These are phyloP conservation scores for Cavenderia fasciculata DNA, from an alignment of 78 protist species.

Conservation along the genomic window DNA sequence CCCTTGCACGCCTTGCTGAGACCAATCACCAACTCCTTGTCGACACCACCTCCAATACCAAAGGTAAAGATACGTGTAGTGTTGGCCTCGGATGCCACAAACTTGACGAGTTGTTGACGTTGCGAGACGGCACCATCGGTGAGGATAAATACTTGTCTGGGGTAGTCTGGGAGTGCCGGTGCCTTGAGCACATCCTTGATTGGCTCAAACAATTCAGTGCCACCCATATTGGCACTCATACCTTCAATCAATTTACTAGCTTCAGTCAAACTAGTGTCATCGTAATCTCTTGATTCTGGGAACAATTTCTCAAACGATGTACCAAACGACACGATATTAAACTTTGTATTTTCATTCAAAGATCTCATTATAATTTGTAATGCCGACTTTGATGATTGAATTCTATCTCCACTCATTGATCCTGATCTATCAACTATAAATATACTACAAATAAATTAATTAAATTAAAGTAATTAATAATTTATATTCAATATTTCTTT, in stretches of 20 bases:
- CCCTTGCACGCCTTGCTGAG: constrained; percentile 90
- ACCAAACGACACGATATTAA: constrained; percentile 34
- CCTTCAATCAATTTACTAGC: background rate
- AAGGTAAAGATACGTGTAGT: constrained; percentile 84
- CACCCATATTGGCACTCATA: constrained; percentile 2
- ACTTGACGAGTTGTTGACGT: constrained; percentile 33
- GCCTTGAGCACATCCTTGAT: background rate
- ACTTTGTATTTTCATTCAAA: constrained; percentile 18
- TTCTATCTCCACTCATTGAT: background rate
- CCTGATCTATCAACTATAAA: constrained; percentile 2
- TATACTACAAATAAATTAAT: no score
- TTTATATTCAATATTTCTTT: no score
- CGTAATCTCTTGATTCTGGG: background rate
- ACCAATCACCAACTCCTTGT: constrained; percentile 84
- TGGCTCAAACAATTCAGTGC: constrained; percentile 12
- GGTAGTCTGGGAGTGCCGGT: constrained; percentile 17
- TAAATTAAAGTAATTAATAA: no score
- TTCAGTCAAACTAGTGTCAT: background rate
- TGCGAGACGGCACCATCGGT: constrained; percentile 91
- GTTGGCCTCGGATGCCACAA: constrained; percentile 23
- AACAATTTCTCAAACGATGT: background rate
- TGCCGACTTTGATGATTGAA: background rate
- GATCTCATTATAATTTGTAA: background rate
- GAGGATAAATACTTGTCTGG: constrained; percentile 88
- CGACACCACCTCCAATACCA: constrained; percentile 89